Evolutionary conservation across 2,329 filamentous ascomycete genomes (phyloP), one percentile per base, ranked within the genome.

Genomic region (Hawksworthiomyces lignivorus): DNA sequence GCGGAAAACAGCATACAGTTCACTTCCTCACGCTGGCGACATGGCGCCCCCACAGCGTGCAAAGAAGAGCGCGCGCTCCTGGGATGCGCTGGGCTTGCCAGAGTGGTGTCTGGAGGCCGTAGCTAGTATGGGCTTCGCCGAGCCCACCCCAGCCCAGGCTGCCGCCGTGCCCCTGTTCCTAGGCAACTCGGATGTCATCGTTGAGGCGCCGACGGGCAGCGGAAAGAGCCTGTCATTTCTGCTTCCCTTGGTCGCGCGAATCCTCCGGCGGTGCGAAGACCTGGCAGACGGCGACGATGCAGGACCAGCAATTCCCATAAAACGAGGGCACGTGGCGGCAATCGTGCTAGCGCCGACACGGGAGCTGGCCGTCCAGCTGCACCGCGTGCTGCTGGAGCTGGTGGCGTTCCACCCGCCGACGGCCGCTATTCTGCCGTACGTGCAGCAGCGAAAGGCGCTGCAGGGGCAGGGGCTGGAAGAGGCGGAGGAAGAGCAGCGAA

Each of bases 261-360:
- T 97, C 34, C 67, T 97, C 46, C 80, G 84, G 50, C 65, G 86
- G 5, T 39, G 32, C 7, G 39, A 33, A 5, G 42, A 8, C 24
- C 8, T 12, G 24, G 24, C 24, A 1, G 14, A 8, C 29, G 20
- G 19, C 7, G 26, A 44, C 15, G 32, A 40, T 21, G 39, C 20
- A 11, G 10, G n/a, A n/a, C 18, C 37, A 2, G 27, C 33, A 21
- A 82, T 88, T 47, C 84, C 87, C 3, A 80, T 87, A 26, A 94
- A 92, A 63, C 87, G 84, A 56, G 84, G 95, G 60, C 87, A 97
- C 59, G 76, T 98, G 46, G 86, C 83, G 46, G 87, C 85, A 50
- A 92, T 98, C 49, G 81, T 98, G 53, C 81, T 98, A 46, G 90
- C 89, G 14, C 92, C 92, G 1, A 98, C 87, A 2, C 80, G 92